These are phyloP conservation scores for Styphnolobium japonicum DNA, from an alignment of 306 rosid genomes.

Conservation along the genomic window DNA sequence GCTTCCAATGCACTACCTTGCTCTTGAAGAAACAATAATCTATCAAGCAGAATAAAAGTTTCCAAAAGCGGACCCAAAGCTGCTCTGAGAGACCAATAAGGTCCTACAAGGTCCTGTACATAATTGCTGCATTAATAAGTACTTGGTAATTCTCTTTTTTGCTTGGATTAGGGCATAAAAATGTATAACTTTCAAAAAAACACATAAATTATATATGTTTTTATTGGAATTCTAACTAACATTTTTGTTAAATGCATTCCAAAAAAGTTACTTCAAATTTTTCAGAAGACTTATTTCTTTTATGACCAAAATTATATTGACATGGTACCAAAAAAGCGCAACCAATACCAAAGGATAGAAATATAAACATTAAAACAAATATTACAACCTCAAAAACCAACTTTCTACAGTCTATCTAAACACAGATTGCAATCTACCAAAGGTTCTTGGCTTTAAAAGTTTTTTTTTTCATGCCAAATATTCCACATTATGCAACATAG, in stretches of 20 bases:
- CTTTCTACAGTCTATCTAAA: background rate
- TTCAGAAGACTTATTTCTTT: background rate
- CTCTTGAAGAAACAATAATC: constrained; percentile 86
- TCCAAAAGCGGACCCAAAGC: constrained; percentile 87
- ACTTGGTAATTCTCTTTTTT: background rate
- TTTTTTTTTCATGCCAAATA: background rate
- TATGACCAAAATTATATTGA: background rate
- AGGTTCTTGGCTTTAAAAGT: background rate
- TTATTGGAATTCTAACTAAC: background rate
- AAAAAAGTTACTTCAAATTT: background rate
- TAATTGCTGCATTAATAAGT: constrained; percentile 21
- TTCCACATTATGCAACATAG: background rate
- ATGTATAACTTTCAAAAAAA: background rate
- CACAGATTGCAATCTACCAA: background rate
- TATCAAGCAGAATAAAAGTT: constrained; percentile 83
- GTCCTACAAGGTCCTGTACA: constrained; percentile 77
- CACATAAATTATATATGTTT: background rate
- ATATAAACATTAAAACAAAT: background rate
- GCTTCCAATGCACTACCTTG: constrained; percentile 67
- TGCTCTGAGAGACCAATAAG: constrained; percentile 97
- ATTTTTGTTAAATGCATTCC: background rate
- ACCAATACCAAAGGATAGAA: background rate
- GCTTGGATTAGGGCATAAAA: constrained; percentile 12
- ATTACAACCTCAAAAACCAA: background rate
- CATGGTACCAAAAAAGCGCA: background rate